Evolutionary conservation across 2,329 filamentous ascomycete species (phyloP).

Genomic region (Fusarium nisikadoi): DNA sequence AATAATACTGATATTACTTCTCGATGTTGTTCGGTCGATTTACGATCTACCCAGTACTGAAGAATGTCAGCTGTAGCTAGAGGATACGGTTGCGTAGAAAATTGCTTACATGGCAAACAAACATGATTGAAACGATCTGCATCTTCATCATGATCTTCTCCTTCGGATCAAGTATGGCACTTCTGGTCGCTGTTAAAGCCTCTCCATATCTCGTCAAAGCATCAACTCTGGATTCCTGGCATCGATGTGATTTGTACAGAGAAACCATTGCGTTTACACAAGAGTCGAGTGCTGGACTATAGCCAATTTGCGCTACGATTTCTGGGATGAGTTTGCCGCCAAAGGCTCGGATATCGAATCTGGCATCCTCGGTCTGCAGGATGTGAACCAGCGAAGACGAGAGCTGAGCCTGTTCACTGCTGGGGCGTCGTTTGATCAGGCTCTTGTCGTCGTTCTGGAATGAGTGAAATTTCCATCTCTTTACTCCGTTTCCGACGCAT

Average conservation of each 20-base stretch:
- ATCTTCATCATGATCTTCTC: conserved; percentile 28
- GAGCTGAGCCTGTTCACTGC: conserved; percentile 17
- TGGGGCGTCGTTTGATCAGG: conserved; percentile 8
- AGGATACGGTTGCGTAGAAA: fast-evolving
- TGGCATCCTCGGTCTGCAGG: conserved; percentile 33
- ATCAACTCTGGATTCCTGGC: conserved; percentile 5
- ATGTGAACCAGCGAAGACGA: conserved; percentile 31
- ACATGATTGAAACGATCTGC: conserved; percentile 28
- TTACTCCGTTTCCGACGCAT: conserved; percentile 36
- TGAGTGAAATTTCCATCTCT: conserved; percentile 32
- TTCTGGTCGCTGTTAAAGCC: conserved; percentile 21
- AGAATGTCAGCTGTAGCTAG: neutral
- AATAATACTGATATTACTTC: conserved; percentile 30
- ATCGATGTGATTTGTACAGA: conserved; percentile 19
- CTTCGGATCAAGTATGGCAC: neutral
- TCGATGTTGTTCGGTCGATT: conserved; percentile 11
- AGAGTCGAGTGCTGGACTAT: conserved; percentile 22
- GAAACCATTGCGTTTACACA: conserved; percentile 33
- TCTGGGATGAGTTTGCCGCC: conserved; percentile 33
- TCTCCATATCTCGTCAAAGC: conserved; percentile 29
- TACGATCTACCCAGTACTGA: conserved; percentile 35
- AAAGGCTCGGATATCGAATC: conserved; percentile 35
- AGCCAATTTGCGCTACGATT: conserved; percentile 26
- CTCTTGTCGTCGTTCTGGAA: neutral
- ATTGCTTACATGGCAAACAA: conserved; percentile 32